Percentiles rank a stretch among this genome's conserved stretches.
phyloP scores from a whole-genome alignment of 2,329 filamentous ascomycete genomes.

The Fusarium mangiferae region DNA sequence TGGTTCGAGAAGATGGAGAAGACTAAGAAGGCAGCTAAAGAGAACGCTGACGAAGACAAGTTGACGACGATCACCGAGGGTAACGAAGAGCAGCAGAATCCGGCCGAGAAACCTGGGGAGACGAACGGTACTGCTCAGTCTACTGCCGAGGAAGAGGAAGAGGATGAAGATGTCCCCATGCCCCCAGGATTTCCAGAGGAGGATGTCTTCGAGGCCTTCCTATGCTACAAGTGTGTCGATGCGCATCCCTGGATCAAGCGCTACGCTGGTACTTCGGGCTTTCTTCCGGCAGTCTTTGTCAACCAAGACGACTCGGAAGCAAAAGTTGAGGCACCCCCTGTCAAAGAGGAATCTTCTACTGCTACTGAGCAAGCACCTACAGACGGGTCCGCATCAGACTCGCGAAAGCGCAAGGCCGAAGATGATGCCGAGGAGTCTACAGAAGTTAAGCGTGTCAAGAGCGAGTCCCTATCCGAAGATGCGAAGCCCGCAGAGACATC shows the following conservation, averaged over 20 bases:
- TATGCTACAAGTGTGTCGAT: constrained; percentile 94
- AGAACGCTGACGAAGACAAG: constrained; percentile 32
- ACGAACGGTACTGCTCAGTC: constrained; percentile 33
- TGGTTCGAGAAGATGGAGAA: constrained; percentile 70
- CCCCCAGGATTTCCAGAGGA: constrained; percentile 90
- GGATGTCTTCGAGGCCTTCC: constrained; percentile 87
- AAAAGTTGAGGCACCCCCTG: not conserved
- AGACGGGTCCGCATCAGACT: constrained; percentile 24
- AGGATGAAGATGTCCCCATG: constrained; percentile 72
- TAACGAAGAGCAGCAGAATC: constrained; percentile 48
- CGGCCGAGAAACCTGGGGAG: constrained; percentile 26
- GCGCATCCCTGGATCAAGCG: constrained; percentile 90
- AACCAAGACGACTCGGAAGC: constrained; percentile 25
- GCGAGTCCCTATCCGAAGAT: constrained; percentile 43
- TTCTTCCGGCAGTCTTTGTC: constrained; percentile 76
- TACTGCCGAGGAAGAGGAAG: constrained; percentile 50
- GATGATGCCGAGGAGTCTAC: constrained; percentile 55
- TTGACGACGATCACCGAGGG: constrained; percentile 64
- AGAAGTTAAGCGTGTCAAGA: constrained; percentile 64
- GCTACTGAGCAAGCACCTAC: not conserved
- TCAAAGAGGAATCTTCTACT: not conserved
- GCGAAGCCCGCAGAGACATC: constrained; percentile 5
- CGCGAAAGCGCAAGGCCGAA: constrained; percentile 75
- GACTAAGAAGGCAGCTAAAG: constrained; percentile 44
- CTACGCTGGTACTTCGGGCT: constrained; percentile 83